Evolutionary conservation across 352 stramenopile genomes (phyloP).

Genomic region (Phytophthora kernoviae): DNA sequence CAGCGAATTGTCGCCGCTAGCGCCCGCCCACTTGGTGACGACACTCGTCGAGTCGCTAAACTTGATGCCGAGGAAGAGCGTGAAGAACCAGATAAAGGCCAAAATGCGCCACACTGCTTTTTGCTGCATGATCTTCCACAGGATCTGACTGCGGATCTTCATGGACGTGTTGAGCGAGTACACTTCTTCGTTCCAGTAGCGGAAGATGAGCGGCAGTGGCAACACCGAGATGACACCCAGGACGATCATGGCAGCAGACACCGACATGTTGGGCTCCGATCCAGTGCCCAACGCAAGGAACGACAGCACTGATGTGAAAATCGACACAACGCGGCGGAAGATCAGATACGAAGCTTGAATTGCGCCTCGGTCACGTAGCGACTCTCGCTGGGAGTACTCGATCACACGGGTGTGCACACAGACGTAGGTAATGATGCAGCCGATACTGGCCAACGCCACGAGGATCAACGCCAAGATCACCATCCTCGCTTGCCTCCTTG

Average conservation of each 20-base stretch:
- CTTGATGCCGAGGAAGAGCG: constrained; percentile 58
- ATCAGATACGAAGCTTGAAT: constrained; percentile 69
- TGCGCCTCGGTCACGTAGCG: constrained; percentile 54
- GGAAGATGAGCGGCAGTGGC: constrained; percentile 52
- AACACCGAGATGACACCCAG: constrained; percentile 61
- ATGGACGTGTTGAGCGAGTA: constrained; percentile 67
- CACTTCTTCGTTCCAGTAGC: constrained; percentile 67
- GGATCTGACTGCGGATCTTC: constrained; percentile 62
- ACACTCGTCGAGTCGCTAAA: constrained; percentile 53
- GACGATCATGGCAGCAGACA: constrained; percentile 49
- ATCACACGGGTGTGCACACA: constrained; percentile 70
- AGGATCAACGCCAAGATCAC: constrained; percentile 47
- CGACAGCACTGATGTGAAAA: constrained; percentile 57
- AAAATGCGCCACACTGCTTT: constrained; percentile 75
- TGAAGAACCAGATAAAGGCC: constrained; percentile 68
- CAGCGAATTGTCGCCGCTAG: constrained; percentile 47
- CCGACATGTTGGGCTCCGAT: constrained; percentile 39
- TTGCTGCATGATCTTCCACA: constrained; percentile 83
- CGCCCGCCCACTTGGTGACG: constrained; percentile 48
- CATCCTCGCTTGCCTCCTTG: constrained; percentile 35
- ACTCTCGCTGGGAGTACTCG: constrained; percentile 66
- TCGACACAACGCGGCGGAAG: constrained; percentile 61
- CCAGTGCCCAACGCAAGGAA: constrained; percentile 51
- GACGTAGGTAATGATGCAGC: constrained; percentile 71
- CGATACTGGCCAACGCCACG: constrained; percentile 51